A percentile compares a stretch with the other conserved stretches of the same genome.
These are phyloP conservation scores for Aspergillus novofumigatus DNA, from an alignment of 2,329 filamentous ascomycete genomes.

Conservation along the genomic window DNA sequence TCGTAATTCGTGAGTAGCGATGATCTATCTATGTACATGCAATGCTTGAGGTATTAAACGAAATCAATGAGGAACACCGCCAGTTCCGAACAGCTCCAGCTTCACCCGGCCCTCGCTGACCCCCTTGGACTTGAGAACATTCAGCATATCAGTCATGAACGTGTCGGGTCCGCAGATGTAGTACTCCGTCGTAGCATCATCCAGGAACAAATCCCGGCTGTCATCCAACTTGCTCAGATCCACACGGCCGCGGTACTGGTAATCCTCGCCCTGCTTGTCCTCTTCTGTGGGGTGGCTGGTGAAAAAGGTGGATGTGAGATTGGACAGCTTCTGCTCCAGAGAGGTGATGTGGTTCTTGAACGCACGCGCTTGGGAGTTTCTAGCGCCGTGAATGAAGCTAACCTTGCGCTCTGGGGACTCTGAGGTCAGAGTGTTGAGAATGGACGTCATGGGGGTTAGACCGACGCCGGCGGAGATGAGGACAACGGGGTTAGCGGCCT, in stretches of 20 bases:
- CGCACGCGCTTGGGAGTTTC: slow-evolving; percentile 43
- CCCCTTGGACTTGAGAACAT: slow-evolving; percentile 51
- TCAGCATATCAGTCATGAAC: slow-evolving; percentile 63
- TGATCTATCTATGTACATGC: neutral
- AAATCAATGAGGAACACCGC: slow-evolving; percentile 26
- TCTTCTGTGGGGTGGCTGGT: slow-evolving; percentile 46
- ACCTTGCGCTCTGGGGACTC: slow-evolving; percentile 46
- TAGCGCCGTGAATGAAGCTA: slow-evolving; percentile 58
- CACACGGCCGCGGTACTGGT: slow-evolving; percentile 56
- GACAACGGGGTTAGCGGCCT: slow-evolving; percentile 49
- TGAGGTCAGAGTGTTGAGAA: slow-evolving; percentile 51
- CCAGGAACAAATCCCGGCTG: slow-evolving; percentile 48
- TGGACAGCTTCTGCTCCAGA: slow-evolving; percentile 40
- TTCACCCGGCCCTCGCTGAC: slow-evolving; percentile 56
- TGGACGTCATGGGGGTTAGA: slow-evolving; percentile 57
- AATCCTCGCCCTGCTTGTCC: slow-evolving; percentile 53
- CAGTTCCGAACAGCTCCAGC: slow-evolving; percentile 63
- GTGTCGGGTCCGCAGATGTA: slow-evolving; percentile 66
- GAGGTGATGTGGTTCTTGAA: slow-evolving; percentile 52
- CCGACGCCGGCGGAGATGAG: slow-evolving; percentile 60
- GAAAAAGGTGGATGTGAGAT: slow-evolving; percentile 56
- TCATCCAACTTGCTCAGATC: slow-evolving; percentile 54
- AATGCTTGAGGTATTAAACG: neutral
- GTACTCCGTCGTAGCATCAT: slow-evolving; percentile 56
- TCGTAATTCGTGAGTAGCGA: neutral